Base-by-base conservation (phyloP, 768 basidiomycete species). In the Russula compacta region DNA sequence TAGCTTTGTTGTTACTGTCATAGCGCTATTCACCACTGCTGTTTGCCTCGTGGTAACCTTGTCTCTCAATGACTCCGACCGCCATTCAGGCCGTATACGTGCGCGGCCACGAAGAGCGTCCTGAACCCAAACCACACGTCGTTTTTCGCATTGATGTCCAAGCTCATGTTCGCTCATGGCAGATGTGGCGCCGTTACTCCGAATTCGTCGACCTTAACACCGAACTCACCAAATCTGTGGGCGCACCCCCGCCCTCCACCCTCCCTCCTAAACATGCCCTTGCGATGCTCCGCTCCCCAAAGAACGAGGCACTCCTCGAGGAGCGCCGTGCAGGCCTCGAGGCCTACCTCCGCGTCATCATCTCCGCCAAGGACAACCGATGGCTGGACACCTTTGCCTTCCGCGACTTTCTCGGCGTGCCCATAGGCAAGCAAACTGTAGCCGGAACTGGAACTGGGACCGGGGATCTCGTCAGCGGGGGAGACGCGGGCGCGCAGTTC, bases 181-280 rank as follows among this genome's bases (percentile, higher is more conserved):
- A 87, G 59, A 89, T 97, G 80, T 90, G 89, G 84, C 79, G 88
- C 60, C 88, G 95, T 53, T 98, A 98, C 76, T 94, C 92, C 46
- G 93, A 97, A 74, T 98, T 98, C 74, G 85, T 82, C 69, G 85
- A 91, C 67, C 83, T 98, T 7, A 82, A 95, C 72, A 80, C 81
- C 8, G 88, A 94, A 68, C 83, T 97, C 67, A 80, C 81, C 32
- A 86, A 87, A 70, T 81, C 85, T n/a, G 82, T 82, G n/a, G 86
- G 86, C 15, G 80, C 83, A n/a, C 74, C 86, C 19, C 92, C 94
- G 11, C 94, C 95, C 12, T 79, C 73, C 17, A 63, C 78, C n/a
- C 81, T 98, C 19, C 95, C 95, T 40, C 83, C 87, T 10, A 98
- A 98, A 73, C 89, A 90, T 70, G 73, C 82, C 47, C 79, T 91